A percentile compares a stretch with the other conserved stretches of the same genome.
phyloP scores from a whole-genome alignment of 1,284 basidiomycete species.

The Porodaedalea pini region DNA sequence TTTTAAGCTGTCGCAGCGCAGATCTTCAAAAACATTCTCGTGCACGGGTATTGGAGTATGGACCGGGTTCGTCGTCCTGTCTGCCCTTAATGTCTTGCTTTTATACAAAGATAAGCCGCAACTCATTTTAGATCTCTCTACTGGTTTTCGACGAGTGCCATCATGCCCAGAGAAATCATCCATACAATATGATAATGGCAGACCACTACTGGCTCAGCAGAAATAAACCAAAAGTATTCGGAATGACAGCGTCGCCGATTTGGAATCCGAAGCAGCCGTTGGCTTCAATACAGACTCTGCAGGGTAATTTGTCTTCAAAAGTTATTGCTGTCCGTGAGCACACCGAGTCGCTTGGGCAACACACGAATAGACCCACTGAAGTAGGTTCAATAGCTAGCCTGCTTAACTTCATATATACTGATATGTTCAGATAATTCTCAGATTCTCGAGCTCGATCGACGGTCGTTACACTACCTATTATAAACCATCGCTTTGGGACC shows the following conservation, averaged over 20 bases:
- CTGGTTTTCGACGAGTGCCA: slow-evolving; percentile 84
- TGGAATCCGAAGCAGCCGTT: slow-evolving; percentile 68
- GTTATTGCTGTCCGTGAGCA: slow-evolving; percentile 72
- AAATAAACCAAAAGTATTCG: slow-evolving; percentile 75
- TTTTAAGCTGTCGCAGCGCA: slow-evolving; percentile 50
- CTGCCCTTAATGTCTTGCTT: too few species aligned
- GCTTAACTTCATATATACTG: background rate
- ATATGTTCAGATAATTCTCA: slow-evolving; percentile 47
- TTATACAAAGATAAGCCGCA: too few species aligned
- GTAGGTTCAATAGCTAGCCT: slow-evolving; percentile 34
- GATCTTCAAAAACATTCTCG: slow-evolving; percentile 73
- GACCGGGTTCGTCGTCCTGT: slow-evolving; percentile 41
- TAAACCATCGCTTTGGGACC: slow-evolving; percentile 50
- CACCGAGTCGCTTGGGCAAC: slow-evolving; percentile 54
- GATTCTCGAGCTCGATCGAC: slow-evolving; percentile 49
- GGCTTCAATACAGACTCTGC: slow-evolving; percentile 58
- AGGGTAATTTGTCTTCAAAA: slow-evolving; percentile 66
- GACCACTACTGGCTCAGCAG: slow-evolving; percentile 59
- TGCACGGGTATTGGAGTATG: slow-evolving; percentile 75
- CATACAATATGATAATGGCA: slow-evolving; percentile 77
- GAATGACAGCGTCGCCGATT: slow-evolving; percentile 84
- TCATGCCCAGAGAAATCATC: slow-evolving; percentile 74
- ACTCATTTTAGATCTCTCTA: slow-evolving; percentile 54
- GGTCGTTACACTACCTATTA: slow-evolving; percentile 48
- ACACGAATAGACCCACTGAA: slow-evolving; percentile 65